Evolutionary conservation across 148 eudicot genomes (phyloP).

Genomic region (Mesembryanthemum crystallinum): DNA sequence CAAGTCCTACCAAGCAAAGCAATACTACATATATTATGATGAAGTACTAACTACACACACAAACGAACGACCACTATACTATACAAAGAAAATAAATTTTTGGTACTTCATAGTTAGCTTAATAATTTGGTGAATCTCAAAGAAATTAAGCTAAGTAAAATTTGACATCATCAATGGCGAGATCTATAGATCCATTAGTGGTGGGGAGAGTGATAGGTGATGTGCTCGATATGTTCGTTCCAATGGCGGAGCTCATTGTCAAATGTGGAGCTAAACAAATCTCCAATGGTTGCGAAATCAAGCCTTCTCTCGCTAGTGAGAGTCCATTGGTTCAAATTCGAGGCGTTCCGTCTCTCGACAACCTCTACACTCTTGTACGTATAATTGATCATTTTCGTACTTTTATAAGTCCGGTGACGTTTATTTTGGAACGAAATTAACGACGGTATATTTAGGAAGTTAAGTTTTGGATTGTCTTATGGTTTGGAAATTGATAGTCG

Average conservation of each 20-base stretch:
- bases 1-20: constrained; percentile 7
- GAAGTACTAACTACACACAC: too few species aligned
- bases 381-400: background rate
- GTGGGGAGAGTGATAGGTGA: constrained; percentile 47
- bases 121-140: too few species aligned
- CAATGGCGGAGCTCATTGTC: constrained; percentile 26
- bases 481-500: too few species aligned
- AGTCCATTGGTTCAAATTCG: constrained; percentile 32
- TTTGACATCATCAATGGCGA: constrained; percentile 8
- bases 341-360: constrained; percentile 5
- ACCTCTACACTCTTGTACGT: constrained; percentile 37
- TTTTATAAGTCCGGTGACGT: background rate
- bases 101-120: background rate
- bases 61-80: background rate
- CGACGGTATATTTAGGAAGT: too few species aligned
- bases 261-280: constrained; percentile 33
- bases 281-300: constrained; percentile 38
- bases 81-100: background rate
- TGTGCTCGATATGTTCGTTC: constrained; percentile 43
- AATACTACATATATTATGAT: too few species aligned
- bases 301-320: constrained; percentile 34
- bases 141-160: background rate
- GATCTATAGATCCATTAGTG: constrained; percentile 35
- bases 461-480: too few species aligned
- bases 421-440: background rate